Evolutionary conservation across 768 basidiomycete species (phyloP), one percentile per base, ranked within the genome.

Genomic region (Lactifluus subvellereus): DNA sequence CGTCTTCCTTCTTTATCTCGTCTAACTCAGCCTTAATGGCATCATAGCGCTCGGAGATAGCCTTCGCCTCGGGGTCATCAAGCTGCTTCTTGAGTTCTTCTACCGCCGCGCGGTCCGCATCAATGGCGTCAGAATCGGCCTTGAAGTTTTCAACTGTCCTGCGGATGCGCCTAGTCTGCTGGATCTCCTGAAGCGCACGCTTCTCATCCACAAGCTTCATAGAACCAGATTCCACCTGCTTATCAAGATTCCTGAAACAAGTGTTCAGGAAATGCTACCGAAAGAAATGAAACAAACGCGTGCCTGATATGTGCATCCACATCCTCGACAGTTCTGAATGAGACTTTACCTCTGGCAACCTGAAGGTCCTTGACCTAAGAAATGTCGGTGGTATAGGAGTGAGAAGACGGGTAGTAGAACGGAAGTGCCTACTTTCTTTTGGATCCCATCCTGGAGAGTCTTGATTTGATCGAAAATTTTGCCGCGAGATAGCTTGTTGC

Each of bases 191-290:
- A n/a, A 99, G 81, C 5, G 94, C 91, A 56, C 93, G 87, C 77
- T 97, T 98, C 76, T 99, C 97, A 60, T 97, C 95, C 32, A 87
- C 94, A 62, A 98, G 81, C 72, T 92, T 97, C 82, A 99, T 81
- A 62, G 70, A 84, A 30, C 96, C 96, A 5, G 91, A 91, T 72
- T 98, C 96, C 57, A 99, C 87, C 72, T 94, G 90, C 71, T 84
- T 88, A 54, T 98, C 91, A 63, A 97, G 78, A 64, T 86, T 79
- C 69, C 93, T 95, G 70, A 45, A 18, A 20, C 47, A 35, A n/a
- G 58, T 52, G 37, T 60, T 65, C 64, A 48, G 63, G 54, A 35
- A 60, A 45, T 59, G 61, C 67, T 59, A 50, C 40, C 11, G 4
- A 48, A 49, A 49, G 32, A 62, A 45, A 64, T 3, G 16, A 43